These are phyloP conservation scores for Rhizoclosmatium globosum DNA, from an alignment of 192 early-diverging fungal genomes.

Conservation along the genomic window DNA sequence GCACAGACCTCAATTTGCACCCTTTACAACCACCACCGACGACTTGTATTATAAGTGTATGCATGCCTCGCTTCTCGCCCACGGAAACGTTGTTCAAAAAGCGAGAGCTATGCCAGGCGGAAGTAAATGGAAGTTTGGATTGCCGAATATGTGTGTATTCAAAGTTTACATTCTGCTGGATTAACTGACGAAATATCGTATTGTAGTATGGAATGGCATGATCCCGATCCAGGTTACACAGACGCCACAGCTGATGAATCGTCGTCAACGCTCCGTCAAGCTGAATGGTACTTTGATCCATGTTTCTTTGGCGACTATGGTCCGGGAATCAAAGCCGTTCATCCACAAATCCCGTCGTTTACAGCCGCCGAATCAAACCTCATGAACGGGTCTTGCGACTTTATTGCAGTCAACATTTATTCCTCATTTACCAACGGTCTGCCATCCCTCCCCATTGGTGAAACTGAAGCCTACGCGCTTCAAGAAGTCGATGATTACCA, in stretches of 20 bases:
- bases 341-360: conserved; percentile 36
- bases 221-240: conserved; percentile 23
- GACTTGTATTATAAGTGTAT: conserved; percentile 24
- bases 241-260: not conserved
- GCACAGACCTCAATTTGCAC: conserved; percentile 20
- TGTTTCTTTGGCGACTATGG: conserved; percentile 44
- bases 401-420: conserved; percentile 56
- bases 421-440: conserved; percentile 23
- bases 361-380: conserved; percentile 44
- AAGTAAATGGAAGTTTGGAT: conserved; percentile 30
- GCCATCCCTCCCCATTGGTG: conserved; percentile 2
- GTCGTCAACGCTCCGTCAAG: not conserved
- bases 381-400: conserved; percentile 50
- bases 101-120: conserved; percentile 30
- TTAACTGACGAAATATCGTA: no score
- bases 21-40: conserved; percentile 27
- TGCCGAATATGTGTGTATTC: conserved; percentile 35
- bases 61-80: conserved; percentile 32
- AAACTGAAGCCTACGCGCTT: conserved; percentile 8
- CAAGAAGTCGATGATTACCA: conserved; percentile 30
- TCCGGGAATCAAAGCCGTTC: conserved; percentile 9
- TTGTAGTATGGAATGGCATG: conserved; percentile 30
- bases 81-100: conserved; percentile 33
- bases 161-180: no score
- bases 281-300: conserved; percentile 49